These are phyloP conservation scores for Xylaria sp. DNA, from an alignment of 2,329 filamentous ascomycete genomes.

Conservation along the genomic window DNA sequence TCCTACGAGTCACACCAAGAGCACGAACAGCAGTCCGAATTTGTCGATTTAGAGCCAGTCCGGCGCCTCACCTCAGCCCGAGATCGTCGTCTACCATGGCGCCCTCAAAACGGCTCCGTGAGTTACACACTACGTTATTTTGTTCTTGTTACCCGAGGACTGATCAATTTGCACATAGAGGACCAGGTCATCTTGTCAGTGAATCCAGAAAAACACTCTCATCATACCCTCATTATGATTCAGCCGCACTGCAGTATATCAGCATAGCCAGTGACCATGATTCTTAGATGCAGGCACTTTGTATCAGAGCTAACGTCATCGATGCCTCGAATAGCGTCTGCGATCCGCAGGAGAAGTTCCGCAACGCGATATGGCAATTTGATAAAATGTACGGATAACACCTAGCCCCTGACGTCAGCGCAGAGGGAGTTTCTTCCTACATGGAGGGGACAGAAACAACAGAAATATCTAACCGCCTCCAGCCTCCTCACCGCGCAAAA, in stretches of 20 bases:
- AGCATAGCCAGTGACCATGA: not conserved
- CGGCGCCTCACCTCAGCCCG: constrained; percentile 20
- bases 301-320: constrained; percentile 32
- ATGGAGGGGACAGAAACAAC: too few relatives aligned
- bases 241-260: not conserved
- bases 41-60: not conserved
- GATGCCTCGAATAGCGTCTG: constrained; percentile 72
- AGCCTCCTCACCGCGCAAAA: constrained; percentile 75
- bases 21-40: constrained; percentile 1
- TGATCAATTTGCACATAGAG: constrained; percentile 49
- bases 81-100: constrained; percentile 38
- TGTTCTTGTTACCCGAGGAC: constrained; percentile 1
- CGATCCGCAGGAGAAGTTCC: constrained; percentile 95
- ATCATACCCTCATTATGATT: not conserved
- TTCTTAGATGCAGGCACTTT: not conserved
- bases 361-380: constrained; percentile 83
- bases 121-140: constrained; percentile 21
- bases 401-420: not conserved
- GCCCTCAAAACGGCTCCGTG: constrained; percentile 43
- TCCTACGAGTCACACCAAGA: constrained; percentile 16
- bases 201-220: not conserved
- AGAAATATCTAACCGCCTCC: constrained; percentile 14
- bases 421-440: not conserved
- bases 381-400: constrained; percentile 74
- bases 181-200: constrained; percentile 63